phyloP scores from a whole-genome alignment of 2,329 filamentous ascomycete genomes.

The Albifimbria verrucaria region DNA sequence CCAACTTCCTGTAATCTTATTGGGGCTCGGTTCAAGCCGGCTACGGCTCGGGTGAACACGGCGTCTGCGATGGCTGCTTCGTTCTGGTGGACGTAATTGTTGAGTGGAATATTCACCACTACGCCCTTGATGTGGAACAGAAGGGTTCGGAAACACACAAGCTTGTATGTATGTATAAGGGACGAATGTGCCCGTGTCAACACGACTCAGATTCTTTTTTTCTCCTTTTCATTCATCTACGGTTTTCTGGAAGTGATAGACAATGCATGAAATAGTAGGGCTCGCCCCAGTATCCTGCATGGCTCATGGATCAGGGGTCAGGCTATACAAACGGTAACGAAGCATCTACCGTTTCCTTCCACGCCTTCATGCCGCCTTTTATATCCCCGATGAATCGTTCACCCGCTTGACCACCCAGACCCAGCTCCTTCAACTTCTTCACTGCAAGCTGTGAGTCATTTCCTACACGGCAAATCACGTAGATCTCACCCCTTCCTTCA shows the following conservation, averaged over 20 bases:
- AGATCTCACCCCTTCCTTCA: conserved; percentile 50
- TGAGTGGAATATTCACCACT: conserved; percentile 1
- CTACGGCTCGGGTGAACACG: no score
- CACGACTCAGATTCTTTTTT: conserved; percentile 3
- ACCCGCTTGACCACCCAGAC: conserved; percentile 44
- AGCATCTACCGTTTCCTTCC: conserved; percentile 65
- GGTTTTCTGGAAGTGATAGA: conserved; percentile 6
- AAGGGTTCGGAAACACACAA: conserved; percentile 4
- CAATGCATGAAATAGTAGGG: no score
- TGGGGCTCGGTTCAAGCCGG: no score
- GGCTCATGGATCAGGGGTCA: no score
- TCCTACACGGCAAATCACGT: conserved; percentile 70
- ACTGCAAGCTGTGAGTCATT: conserved; percentile 75
- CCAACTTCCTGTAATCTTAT: conserved; percentile 58
- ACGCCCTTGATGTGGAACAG: background rate
- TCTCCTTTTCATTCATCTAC: conserved; percentile 10
- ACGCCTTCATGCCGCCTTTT: conserved; percentile 66
- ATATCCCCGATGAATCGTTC: conserved; percentile 67
- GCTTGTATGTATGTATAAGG: conserved; percentile 23
- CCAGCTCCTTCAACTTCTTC: conserved; percentile 60
- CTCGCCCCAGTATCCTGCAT: no score
- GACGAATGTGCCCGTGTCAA: background rate
- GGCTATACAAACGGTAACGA: conserved; percentile 50
- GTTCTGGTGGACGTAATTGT: conserved; percentile 7
- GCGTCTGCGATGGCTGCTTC: no score